phyloP scores from a whole-genome alignment of 2,329 filamentous ascomycete genomes.

The Purpureocillium lavendulum region DNA sequence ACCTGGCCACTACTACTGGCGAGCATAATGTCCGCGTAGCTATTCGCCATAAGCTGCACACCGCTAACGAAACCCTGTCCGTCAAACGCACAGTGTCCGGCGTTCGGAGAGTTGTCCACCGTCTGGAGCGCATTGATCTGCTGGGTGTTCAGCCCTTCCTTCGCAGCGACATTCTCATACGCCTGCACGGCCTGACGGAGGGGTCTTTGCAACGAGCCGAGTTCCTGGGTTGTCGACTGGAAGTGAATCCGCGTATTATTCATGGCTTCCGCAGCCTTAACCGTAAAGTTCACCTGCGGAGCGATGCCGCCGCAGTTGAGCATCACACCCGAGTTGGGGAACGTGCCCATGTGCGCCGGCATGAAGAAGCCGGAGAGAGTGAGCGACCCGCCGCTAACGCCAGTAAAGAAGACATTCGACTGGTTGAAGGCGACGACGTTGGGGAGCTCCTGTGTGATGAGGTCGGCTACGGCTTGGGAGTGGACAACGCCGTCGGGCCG shows the following conservation, averaged over 20 bases:
- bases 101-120: constrained; percentile 45
- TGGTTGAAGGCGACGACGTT: constrained; percentile 45
- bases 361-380: constrained; percentile 50
- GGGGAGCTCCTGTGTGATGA: constrained; percentile 39
- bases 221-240: constrained; percentile 45
- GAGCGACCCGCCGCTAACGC: constrained; percentile 46
- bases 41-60: constrained; percentile 47
- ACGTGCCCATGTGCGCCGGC: constrained; percentile 44
- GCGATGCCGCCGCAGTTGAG: constrained; percentile 46
- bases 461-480: constrained; percentile 44
- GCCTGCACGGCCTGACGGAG: constrained; percentile 42
- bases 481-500: constrained; percentile 48
- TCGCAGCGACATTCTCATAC: constrained; percentile 38
- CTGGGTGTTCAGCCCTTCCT: constrained; percentile 30
- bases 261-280: constrained; percentile 29
- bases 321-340: constrained; percentile 39
- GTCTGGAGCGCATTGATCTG: constrained; percentile 46
- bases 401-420: constrained; percentile 46
- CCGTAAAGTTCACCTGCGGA: constrained; percentile 42
- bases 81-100: constrained; percentile 53
- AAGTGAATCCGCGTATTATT: constrained; percentile 44
- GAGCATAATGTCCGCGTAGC: constrained; percentile 43
- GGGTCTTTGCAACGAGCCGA: constrained; percentile 35
- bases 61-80: constrained; percentile 43
- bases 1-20: constrained; percentile 39